A percentile compares a stretch with the other conserved stretches of the same genome.
These are phyloP conservation scores for Porogramme epimiltina DNA, from an alignment of 1,284 basidiomycete species.

Conservation along the genomic window DNA sequence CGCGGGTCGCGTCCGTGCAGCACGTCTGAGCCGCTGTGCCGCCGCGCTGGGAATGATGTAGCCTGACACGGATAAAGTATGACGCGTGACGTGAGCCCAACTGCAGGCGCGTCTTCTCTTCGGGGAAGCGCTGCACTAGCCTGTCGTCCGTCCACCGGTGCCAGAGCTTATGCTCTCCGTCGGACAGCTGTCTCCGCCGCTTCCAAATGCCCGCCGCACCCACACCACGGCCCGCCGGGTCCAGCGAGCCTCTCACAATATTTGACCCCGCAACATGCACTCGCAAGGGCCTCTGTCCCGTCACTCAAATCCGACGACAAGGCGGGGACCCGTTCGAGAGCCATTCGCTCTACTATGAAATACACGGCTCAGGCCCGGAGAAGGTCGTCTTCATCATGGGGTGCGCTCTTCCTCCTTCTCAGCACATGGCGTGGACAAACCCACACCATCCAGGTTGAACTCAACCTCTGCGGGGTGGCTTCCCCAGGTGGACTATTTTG, in stretches of 20 bases:
- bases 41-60: too few relatives aligned
- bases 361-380: conserved; percentile 65
- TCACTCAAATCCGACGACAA: conserved; percentile 56
- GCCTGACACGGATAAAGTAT: too few relatives aligned
- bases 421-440: neutral
- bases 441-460: conserved; percentile 46
- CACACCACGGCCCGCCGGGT: too few relatives aligned
- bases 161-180: too few relatives aligned
- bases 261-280: conserved; percentile 62
- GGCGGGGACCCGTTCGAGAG: conserved; percentile 51
- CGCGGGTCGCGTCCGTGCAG: too few relatives aligned
- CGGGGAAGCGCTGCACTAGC: too few relatives aligned
- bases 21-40: too few relatives aligned
- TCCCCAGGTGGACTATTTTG: conserved; percentile 62
- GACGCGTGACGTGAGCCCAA: too few relatives aligned
- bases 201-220: too few relatives aligned
- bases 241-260: conserved; percentile 39
- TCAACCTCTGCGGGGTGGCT: conserved; percentile 65
- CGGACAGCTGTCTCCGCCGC: too few relatives aligned
- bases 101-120: too few relatives aligned
- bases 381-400: conserved; percentile 79
- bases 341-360: conserved; percentile 77
- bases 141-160: too few relatives aligned
- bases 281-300: conserved; percentile 72
- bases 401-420: conserved; percentile 26